Percentiles rank a stretch among this genome's conserved stretches.
Conservation (phyloP, 2,329 filamentous ascomycete genomes). For the Periconia macrospinosa region DNA sequence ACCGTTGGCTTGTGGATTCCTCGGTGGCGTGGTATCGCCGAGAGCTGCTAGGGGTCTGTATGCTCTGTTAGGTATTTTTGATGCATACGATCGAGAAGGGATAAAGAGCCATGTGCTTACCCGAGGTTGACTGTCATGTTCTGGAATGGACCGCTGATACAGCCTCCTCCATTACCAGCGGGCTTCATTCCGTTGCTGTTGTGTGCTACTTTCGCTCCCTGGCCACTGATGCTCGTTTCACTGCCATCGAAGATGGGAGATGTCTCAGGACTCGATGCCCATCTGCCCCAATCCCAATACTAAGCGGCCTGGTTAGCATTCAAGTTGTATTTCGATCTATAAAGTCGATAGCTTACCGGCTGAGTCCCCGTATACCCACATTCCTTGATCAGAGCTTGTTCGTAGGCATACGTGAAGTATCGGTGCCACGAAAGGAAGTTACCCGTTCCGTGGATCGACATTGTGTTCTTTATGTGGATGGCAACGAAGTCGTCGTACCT, state of each 20-base stretch:
- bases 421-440: slow-evolving; percentile 47
- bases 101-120: slow-evolving; percentile 10
- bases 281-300: slow-evolving; percentile 59
- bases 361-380: slow-evolving; percentile 49
- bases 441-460: slow-evolving; percentile 37
- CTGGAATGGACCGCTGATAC: slow-evolving; percentile 58
- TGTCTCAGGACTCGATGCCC: slow-evolving; percentile 46
- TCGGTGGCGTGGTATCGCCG: slow-evolving; percentile 38
- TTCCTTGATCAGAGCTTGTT: slow-evolving; percentile 45
- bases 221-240: slow-evolving; percentile 52
- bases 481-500: slow-evolving; percentile 43
- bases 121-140: slow-evolving; percentile 36
- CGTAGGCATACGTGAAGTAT: slow-evolving; percentile 46
- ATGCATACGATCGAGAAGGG: slow-evolving; percentile 1
- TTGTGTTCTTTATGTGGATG: slow-evolving; percentile 41
- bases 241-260: slow-evolving; percentile 62
- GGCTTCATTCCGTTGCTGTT: slow-evolving; percentile 39
- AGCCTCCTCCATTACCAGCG: slow-evolving; percentile 59
- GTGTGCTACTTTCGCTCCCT: slow-evolving; percentile 45
- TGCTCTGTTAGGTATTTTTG: neutral
- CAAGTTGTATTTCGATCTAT: slow-evolving; percentile 11
- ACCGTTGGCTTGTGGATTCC: slow-evolving; percentile 35
- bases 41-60: slow-evolving; percentile 26
- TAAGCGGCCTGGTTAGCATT: slow-evolving; percentile 12
- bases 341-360: slow-evolving; percentile 25